Conservation (phyloP, 495 filamentous ascomycete genomes). For the Lepraria neglecta region DNA sequence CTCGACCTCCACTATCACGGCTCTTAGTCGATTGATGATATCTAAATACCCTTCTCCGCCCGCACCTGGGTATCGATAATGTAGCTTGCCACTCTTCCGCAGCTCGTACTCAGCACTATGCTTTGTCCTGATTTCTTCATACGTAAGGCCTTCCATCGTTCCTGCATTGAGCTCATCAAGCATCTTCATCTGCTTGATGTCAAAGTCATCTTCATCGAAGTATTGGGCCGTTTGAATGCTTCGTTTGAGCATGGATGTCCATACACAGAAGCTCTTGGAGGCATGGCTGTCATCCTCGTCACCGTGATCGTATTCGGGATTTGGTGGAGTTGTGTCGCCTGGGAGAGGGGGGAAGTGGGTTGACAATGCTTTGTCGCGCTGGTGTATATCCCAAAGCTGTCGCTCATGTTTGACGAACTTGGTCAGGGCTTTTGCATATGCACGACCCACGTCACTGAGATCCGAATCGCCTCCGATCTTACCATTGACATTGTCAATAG, state of each 20-base stretch:
- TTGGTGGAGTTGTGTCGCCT: conserved; percentile 89
- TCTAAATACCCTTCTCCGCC: conserved; percentile 95
- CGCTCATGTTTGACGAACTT: conserved; percentile 71
- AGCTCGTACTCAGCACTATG: conserved; percentile 71
- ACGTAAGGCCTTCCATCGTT: conserved; percentile 88
- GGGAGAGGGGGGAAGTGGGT: conserved; percentile 73
- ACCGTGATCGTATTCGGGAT: conserved; percentile 62
- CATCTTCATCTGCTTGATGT: conserved; percentile 97
- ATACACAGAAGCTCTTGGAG: conserved; percentile 91
- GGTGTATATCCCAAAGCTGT: conserved; percentile 67
- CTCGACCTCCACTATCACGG: conserved; percentile 95
- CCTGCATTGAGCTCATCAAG: conserved; percentile 93
- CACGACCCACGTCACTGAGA: conserved; percentile 65
- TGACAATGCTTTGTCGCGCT: conserved; percentile 62
- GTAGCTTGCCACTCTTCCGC: conserved; percentile 73
- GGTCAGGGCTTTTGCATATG: conserved; percentile 66
- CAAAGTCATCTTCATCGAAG: conserved; percentile 96
- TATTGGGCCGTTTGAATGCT: conserved; percentile 75
- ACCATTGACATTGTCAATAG: conserved; percentile 67
- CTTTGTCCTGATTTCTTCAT: conserved; percentile 71
- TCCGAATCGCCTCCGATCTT: conserved; percentile 82
- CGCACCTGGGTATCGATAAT: conserved; percentile 66
- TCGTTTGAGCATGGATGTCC: conserved; percentile 93
- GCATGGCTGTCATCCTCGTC: conserved; percentile 45
- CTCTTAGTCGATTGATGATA: conserved; percentile 89